A percentile compares a stretch with the other conserved stretches of the same genome.
These are phyloP conservation scores for Solanum appendiculatum DNA, from an alignment of 257 asterid species.

Conservation along the genomic window DNA sequence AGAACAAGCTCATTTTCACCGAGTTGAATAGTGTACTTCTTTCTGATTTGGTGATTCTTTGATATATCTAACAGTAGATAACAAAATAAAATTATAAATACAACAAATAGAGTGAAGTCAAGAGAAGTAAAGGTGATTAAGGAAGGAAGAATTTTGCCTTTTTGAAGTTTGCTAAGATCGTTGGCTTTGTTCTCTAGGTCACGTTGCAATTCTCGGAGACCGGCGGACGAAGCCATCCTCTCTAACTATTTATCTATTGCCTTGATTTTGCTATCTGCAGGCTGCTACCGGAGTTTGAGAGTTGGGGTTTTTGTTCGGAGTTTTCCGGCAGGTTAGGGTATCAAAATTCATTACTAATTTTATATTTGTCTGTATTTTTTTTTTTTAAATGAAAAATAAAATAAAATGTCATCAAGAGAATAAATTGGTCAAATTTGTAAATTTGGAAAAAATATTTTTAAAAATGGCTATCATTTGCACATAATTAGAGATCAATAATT, in stretches of 20 bases:
- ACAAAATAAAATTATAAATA: background rate
- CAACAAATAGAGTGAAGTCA: background rate
- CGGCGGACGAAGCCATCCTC: constrained; percentile 28
- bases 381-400: background rate
- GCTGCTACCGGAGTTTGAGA: background rate
- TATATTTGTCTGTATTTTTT: background rate
- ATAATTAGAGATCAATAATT: too few relatives aligned
- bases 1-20: constrained; percentile 98
- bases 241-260: background rate
- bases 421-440: background rate
- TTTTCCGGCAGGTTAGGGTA: background rate
- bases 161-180: constrained; percentile 73
- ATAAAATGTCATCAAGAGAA: background rate
- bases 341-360: background rate
- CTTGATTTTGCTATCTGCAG: background rate
- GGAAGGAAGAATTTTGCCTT: constrained; percentile 23
- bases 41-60: constrained; percentile 85
- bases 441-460: background rate
- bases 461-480: too few relatives aligned
- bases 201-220: constrained; percentile 58
- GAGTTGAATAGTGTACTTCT: constrained; percentile 87
- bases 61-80: constrained; percentile 35
- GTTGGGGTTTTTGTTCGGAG: background rate
- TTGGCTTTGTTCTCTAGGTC: constrained; percentile 88
- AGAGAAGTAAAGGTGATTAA: background rate